Base-by-base conservation (phyloP, 2,329 filamentous ascomycete species). In the Colletotrichum tofieldiae region DNA sequence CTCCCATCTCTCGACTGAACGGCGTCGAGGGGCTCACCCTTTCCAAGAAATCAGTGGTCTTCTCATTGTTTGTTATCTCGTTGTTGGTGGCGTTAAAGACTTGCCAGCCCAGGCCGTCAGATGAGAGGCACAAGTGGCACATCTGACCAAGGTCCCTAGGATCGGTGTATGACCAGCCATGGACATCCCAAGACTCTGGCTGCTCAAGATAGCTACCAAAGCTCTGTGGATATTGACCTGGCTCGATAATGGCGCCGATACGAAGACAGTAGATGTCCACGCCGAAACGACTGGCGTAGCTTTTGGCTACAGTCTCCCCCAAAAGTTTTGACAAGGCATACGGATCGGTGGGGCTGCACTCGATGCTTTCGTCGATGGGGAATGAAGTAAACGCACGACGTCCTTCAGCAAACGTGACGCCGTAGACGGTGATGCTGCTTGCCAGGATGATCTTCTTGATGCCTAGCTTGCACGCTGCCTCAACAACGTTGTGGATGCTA, bases 1-100 rank as follows among this genome's bases (percentile, higher is more conserved):
- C 85, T 0, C 80, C 89, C 86, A 92, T 86, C 70, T 89, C 84
- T 61, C 88, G 81, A 35, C 85, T 89, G 54, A 92, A 82, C 1
- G 84, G 82, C 18, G 85, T 86, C 26, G 84, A 80, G 0, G 89
- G 88, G 65, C 83, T 86, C 12, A 80, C 80, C 75, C 86, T 82
- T 75, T 84, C 81, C 65, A 91, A 75, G 70, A 91, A 89, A 68
- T 88, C 83, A 54, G 80, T 81, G 0, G 88, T 90, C 0, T 87
- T 85, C 29, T 83, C 78, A 11, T 82, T 84, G 4, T 86, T 86
- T 0, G 89, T 92, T 60, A 91, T 91, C 3, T 84, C 88, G 75
- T 90, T 86, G 76, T 92, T 92, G 0, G 89, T 90, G 1, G 89
- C 90, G 76, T 92, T 92, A 79, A 92, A 92, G 0, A 91, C 81